These are phyloP conservation scores for Cutaneotrichosporon sp. DNA, from an alignment of 1,284 basidiomycete species.

Conservation along the genomic window DNA sequence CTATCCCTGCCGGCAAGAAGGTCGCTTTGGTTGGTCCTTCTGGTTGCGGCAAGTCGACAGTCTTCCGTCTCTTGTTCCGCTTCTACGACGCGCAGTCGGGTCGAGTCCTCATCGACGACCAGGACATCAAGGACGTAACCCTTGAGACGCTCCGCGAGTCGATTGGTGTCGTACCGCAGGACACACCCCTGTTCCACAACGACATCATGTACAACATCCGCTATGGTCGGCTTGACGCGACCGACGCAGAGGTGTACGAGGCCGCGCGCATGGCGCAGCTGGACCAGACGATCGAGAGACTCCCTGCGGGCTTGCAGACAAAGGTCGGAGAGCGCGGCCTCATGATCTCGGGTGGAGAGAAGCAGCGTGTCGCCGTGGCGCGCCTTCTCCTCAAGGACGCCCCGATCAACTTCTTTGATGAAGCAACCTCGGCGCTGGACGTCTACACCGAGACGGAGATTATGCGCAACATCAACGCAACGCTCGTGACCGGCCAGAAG, in stretches of 20 bases:
- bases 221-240: slow-evolving; percentile 84
- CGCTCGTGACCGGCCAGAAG: slow-evolving; percentile 66
- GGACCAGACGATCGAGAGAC: slow-evolving; percentile 67
- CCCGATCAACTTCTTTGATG: slow-evolving; percentile 93
- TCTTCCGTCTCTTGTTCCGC: slow-evolving; percentile 87
- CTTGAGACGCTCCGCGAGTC: slow-evolving; percentile 66
- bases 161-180: slow-evolving; percentile 95
- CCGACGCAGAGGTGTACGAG: slow-evolving; percentile 78
- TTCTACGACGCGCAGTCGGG: slow-evolving; percentile 86
- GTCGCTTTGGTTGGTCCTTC: slow-evolving; percentile 94
- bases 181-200: slow-evolving; percentile 94
- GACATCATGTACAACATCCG: slow-evolving; percentile 92
- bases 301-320: slow-evolving; percentile 83
- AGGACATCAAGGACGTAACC: slow-evolving; percentile 72
- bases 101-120: slow-evolving; percentile 67
- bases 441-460: slow-evolving; percentile 89
- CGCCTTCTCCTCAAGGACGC: slow-evolving; percentile 89
- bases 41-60: slow-evolving; percentile 96
- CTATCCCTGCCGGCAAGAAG: slow-evolving; percentile 89
- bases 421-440: slow-evolving; percentile 95
- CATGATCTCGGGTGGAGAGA: slow-evolving; percentile 98
- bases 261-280: slow-evolving; percentile 83
- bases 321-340: slow-evolving; percentile 92
- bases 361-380: slow-evolving; percentile 91
- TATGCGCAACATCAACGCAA: slow-evolving; percentile 87